phyloP scores from a whole-genome alignment of 805 yeast species.

The Scheffersomyces ergatensis region DNA sequence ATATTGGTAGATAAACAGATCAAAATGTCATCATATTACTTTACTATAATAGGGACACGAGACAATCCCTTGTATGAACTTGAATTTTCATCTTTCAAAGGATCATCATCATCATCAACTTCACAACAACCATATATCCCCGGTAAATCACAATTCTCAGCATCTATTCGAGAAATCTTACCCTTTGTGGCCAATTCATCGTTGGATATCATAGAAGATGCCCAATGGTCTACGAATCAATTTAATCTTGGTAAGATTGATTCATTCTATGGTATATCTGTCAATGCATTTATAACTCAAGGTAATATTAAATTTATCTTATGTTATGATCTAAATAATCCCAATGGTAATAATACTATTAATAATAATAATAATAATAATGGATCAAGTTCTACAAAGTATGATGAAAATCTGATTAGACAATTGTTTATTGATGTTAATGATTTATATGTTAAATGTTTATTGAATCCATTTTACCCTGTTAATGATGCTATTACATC shows the following conservation, averaged over 20 bases:
- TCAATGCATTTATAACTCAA: conserved; percentile 86
- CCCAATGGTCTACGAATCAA: conserved; percentile 71
- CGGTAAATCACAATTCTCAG: conserved; percentile 62
- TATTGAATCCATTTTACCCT: conserved; percentile 83
- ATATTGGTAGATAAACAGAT: no score
- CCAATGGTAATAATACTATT: no score
- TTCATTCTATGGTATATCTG: conserved; percentile 74
- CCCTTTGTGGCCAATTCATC: conserved; percentile 90
- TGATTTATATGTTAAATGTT: conserved; percentile 82
- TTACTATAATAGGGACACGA: conserved; percentile 81
- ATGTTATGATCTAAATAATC: conserved; percentile 26
- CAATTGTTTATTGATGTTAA: conserved; percentile 84
- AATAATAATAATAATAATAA: conserved; percentile 17
- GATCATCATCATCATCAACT: conserved; percentile 7
- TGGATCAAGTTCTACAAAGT: conserved; percentile 11
- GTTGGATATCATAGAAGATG: conserved; percentile 85
- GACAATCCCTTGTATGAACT: conserved; percentile 87
- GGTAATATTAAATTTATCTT: conserved; percentile 82
- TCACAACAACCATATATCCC: conserved; percentile 13
- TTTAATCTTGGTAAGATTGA: conserved; percentile 78
- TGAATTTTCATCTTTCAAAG: conserved; percentile 72
- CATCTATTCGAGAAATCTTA: conserved; percentile 71
- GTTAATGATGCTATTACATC: conserved; percentile 73
- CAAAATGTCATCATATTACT: conserved; percentile 69
- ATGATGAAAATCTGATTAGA: conserved; percentile 69